These are phyloP conservation scores for Euphorbia tirucalli DNA, from an alignment of 345 rosid species.

Conservation along the genomic window DNA sequence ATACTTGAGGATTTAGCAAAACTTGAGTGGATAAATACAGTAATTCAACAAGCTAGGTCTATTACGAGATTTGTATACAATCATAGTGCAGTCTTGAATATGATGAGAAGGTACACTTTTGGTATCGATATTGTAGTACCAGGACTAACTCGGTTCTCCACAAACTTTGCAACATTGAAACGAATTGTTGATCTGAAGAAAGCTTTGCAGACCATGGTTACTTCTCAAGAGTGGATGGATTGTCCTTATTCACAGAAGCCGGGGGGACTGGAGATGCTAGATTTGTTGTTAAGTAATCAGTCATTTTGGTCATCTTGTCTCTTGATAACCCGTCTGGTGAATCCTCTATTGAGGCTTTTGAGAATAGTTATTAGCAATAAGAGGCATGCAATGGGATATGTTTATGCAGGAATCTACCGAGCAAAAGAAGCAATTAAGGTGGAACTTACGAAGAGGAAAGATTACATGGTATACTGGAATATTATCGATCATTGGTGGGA, in stretches of 20 bases:
- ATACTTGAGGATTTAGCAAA: conserved; percentile 24
- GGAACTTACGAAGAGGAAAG: conserved; percentile 57
- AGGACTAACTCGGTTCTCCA: conserved; percentile 47
- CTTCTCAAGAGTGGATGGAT: conserved; percentile 84
- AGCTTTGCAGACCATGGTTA: conserved; percentile 68
- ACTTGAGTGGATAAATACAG: conserved; percentile 19
- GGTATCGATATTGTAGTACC: conserved; percentile 73
- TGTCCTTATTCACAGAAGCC: conserved; percentile 62
- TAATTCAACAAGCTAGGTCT: conserved; percentile 24
- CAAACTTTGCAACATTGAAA: conserved; percentile 61
- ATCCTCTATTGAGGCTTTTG: conserved; percentile 64
- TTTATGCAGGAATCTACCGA: conserved; percentile 69
- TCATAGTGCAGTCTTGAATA: conserved; percentile 56
- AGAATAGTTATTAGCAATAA: conserved; percentile 50
- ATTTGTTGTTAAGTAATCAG: conserved; percentile 55
- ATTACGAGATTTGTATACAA: conserved; percentile 29
- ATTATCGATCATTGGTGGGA: conserved; percentile 83
- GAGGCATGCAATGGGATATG: conserved; percentile 85
- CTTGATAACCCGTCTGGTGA: conserved; percentile 45
- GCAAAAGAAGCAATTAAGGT: conserved; percentile 81
- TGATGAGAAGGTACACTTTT: conserved; percentile 59
- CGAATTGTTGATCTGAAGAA: conserved; percentile 51
- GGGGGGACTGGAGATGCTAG: conserved; percentile 66
- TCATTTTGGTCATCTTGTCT: conserved; percentile 74
- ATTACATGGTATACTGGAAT: conserved; percentile 73